These are phyloP conservation scores for Plasmodium reichenowi DNA, from an alignment of 169 alveolate species.

Conservation along the genomic window DNA sequence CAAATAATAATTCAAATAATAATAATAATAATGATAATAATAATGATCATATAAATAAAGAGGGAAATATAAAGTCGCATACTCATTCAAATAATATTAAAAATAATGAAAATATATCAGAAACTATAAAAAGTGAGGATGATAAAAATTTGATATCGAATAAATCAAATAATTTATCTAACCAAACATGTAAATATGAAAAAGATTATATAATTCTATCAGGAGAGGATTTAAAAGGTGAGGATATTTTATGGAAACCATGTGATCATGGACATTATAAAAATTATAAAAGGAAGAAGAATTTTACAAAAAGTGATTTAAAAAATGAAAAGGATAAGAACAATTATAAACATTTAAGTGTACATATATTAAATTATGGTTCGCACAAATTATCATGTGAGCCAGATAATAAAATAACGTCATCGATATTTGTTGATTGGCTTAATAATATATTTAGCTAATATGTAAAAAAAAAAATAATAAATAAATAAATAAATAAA, in stretches of 20 bases:
- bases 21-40: too few relatives aligned
- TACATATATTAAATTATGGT: slow-evolving; percentile 48
- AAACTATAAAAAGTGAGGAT: background rate
- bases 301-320: background rate
- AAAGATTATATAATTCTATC: background rate
- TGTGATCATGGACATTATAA: slow-evolving; percentile 53
- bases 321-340: background rate
- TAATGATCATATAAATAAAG: too few relatives aligned
- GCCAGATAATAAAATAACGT: slow-evolving; percentile 24
- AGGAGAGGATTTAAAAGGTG: background rate
- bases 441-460: slow-evolving; percentile 13
- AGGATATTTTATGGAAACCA: slow-evolving; percentile 15
- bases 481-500: too few relatives aligned
- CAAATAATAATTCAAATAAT: background rate
- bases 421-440: slow-evolving; percentile 38
- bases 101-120: background rate
- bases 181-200: background rate
- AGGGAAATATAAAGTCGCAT: background rate
- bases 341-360: slow-evolving; percentile 19
- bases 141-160: background rate
- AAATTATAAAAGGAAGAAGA: slow-evolving; percentile 15
- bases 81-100: background rate
- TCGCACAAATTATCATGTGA: slow-evolving; percentile 45
- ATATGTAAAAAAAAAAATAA: too few relatives aligned
- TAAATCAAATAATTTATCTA: background rate